Percentiles rank a stretch among this genome's conserved stretches.
These are phyloP conservation scores for Aspergillus sp. DNA, from an alignment of 2,329 filamentous ascomycete species.

Conservation along the genomic window DNA sequence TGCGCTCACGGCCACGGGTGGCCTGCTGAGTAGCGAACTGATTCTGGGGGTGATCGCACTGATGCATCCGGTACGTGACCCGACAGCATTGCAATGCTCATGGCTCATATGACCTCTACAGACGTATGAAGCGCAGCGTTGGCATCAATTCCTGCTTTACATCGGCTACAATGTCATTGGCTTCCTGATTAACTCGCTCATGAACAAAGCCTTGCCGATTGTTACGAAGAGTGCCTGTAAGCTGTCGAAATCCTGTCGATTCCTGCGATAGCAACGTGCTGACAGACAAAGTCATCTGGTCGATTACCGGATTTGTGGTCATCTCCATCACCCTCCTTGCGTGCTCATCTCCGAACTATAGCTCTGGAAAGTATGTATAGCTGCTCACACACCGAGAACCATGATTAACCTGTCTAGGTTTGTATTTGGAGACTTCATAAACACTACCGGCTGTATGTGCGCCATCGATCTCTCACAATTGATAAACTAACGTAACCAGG, in stretches of 20 bases:
- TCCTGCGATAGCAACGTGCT: neutral
- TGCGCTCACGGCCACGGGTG: constrained; percentile 65
- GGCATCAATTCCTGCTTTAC: constrained; percentile 75
- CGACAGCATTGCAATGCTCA: neutral
- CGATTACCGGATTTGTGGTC: constrained; percentile 64
- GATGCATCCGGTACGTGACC: constrained; percentile 48
- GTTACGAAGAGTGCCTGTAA: constrained; percentile 64
- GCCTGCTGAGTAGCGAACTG: constrained; percentile 65
- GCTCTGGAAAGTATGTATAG: constrained; percentile 57
- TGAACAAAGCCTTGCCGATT: constrained; percentile 60
- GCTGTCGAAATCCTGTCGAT: constrained; percentile 2
- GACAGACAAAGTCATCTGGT: constrained; percentile 58
- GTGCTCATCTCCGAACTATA: constrained; percentile 64
- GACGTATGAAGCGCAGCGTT: constrained; percentile 56
- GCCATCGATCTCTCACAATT: neutral
- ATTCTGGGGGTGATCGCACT: constrained; percentile 65
- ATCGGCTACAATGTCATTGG: constrained; percentile 61
- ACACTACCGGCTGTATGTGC: constrained; percentile 59
- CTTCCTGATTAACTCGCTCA: constrained; percentile 65
- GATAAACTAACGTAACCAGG: constrained; percentile 22
- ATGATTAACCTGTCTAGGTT: constrained; percentile 25
- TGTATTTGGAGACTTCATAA: constrained; percentile 66
- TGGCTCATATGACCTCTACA: constrained; percentile 5
- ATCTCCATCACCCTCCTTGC: constrained; percentile 69
- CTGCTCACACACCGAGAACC: neutral